Evolutionary conservation across 176 grass and related monocot species (phyloP).

Genomic region (Avena eriantha): DNA sequence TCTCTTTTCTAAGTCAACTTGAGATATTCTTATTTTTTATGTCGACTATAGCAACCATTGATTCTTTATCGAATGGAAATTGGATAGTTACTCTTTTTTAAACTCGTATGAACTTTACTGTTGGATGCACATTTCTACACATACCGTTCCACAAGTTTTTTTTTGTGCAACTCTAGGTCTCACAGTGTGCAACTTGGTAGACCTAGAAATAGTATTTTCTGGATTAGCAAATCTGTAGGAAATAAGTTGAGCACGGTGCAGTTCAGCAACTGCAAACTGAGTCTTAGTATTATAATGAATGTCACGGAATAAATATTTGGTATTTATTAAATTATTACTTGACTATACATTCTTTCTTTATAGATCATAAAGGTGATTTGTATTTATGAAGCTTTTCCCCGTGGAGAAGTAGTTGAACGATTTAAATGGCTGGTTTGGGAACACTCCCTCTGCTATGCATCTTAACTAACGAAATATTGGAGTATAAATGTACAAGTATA

Average conservation of each 20-base stretch:
- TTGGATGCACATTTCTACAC: not conserved
- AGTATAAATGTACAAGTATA: conserved; percentile 28
- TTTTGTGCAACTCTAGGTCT: not conserved
- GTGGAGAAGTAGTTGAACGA: not conserved
- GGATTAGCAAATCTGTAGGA: not conserved
- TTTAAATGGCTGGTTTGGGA: not conserved
- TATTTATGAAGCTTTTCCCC: not conserved
- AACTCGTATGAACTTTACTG: not conserved
- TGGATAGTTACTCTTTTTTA: not conserved
- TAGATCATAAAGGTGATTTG: not conserved
- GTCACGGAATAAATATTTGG: not conserved
- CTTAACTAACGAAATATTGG: not conserved
- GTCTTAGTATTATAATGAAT: not conserved
- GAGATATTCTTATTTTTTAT: not conserved
- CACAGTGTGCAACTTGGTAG: not conserved
- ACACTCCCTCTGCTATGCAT: not conserved
- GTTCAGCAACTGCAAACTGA: not conserved
- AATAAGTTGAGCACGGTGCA: not conserved
- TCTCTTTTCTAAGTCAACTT: not conserved
- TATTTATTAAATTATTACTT: not conserved
- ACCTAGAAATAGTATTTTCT: not conserved
- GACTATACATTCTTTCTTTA: not conserved
- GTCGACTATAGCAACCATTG: not conserved
- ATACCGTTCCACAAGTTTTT: not conserved
- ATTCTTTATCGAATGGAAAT: not conserved